A percentile compares a stretch with the other conserved stretches of the same genome.
Evolutionary conservation across 257 asterid genomes (phyloP).

Genomic region (Asclepias syriaca): DNA sequence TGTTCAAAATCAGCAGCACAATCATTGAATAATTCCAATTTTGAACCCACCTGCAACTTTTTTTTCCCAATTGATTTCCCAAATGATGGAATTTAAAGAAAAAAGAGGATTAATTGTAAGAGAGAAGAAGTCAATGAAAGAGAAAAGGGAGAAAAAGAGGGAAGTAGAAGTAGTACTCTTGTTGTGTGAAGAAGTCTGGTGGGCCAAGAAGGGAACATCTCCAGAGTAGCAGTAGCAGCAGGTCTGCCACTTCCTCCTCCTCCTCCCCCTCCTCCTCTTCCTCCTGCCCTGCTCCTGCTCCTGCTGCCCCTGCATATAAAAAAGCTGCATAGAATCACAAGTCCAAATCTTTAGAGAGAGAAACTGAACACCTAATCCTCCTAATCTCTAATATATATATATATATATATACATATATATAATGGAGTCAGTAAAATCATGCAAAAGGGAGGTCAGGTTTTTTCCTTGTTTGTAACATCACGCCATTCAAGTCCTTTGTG

Average conservation of each 20-base stretch:
- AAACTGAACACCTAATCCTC: constrained; percentile 31
- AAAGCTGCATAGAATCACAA: constrained; percentile 76
- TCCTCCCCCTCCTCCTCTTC: constrained; percentile 14
- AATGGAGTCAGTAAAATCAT: constrained; percentile 68
- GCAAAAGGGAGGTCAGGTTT: constrained; percentile 46
- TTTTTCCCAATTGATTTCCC: background rate
- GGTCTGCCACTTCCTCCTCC: constrained; percentile 47
- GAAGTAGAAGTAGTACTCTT: constrained; percentile 29
- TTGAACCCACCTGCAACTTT: background rate
- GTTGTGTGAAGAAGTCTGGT: constrained; percentile 62
- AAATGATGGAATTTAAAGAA: constrained; percentile 5
- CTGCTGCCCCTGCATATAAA: constrained; percentile 45
- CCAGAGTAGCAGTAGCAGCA: constrained; percentile 93
- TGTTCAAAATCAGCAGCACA: constrained; percentile 26
- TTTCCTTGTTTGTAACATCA: constrained; percentile 74
- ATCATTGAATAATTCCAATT: constrained; percentile 16
- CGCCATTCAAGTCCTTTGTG: constrained; percentile 53
- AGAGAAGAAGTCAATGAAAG: constrained; percentile 18
- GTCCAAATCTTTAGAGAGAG: constrained; percentile 36
- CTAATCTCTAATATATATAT: too few species aligned
- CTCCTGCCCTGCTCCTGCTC: constrained; percentile 14
- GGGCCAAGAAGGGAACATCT: constrained; percentile 98
- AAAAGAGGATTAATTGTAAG: background rate
- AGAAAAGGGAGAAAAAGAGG: background rate
- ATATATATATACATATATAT: too few species aligned